Conservation (phyloP, 306 rosid genomes). For the Arachis stenosperma region DNA sequence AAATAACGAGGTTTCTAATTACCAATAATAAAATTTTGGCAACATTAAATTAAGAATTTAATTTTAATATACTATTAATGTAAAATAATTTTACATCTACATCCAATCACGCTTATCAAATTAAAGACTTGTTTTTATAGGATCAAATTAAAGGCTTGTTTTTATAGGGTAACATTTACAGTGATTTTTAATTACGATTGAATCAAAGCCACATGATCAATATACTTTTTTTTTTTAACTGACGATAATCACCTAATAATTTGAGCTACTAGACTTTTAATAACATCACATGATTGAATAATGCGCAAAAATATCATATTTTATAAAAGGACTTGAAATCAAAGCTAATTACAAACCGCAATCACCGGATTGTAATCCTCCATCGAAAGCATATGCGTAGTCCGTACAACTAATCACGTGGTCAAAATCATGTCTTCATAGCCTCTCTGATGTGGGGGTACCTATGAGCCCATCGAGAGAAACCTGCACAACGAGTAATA, state of each 20-base stretch:
- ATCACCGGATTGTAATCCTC: conserved; percentile 1
- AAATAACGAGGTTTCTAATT: too few relatives aligned
- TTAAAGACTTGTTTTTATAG: too few relatives aligned
- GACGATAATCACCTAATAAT: not conserved
- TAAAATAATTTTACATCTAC: too few relatives aligned
- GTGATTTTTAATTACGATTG: not conserved
- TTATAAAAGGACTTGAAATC: not conserved
- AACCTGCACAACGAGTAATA: conserved; percentile 54
- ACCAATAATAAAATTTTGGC: too few relatives aligned
- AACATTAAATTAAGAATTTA: too few relatives aligned
- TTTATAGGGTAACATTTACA: not conserved
- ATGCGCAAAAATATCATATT: not conserved
- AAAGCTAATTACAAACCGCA: not conserved
- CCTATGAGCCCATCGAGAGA: conserved; percentile 67
- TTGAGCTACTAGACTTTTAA: not conserved
- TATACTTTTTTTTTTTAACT: not conserved
- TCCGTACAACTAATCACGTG: conserved; percentile 20
- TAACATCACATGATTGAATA: not conserved
- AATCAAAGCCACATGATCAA: not conserved
- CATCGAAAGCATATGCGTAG: not conserved
- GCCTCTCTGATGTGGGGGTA: conserved; percentile 69
- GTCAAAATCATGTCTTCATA: conserved; percentile 38
- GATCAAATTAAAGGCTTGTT: too few relatives aligned
- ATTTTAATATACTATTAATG: too few relatives aligned
- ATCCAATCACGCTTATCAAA: too few relatives aligned